A percentile compares a stretch with the other conserved stretches of the same genome.
Conservation (phyloP, 2,329 filamentous ascomycete species). For the Bimuria novae-zelandiae region DNA sequence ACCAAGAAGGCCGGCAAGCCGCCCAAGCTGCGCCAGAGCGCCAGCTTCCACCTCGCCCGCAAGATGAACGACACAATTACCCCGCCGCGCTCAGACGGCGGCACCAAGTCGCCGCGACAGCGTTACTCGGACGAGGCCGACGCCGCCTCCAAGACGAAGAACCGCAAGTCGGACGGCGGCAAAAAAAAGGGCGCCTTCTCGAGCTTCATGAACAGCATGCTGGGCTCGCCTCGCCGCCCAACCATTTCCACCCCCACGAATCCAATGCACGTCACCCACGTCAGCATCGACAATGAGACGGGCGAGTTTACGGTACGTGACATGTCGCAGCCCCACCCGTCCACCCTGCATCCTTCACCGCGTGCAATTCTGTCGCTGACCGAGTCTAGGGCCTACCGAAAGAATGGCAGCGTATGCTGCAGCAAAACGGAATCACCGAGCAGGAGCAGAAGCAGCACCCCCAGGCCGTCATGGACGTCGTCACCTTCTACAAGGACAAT, state of each 20-base stretch:
- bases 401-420: constrained; percentile 95
- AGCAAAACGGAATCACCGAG: constrained; percentile 94
- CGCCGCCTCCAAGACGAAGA: constrained; percentile 24
- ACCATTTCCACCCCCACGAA: constrained; percentile 98
- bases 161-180: constrained; percentile 40
- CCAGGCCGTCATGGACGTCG: constrained; percentile 92
- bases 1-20: constrained; percentile 28
- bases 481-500: constrained; percentile 96
- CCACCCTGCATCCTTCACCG: constrained; percentile 1
- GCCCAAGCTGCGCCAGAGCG: constrained; percentile 47
- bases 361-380: constrained; percentile 16
- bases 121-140: constrained; percentile 47
- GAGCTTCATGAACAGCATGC: constrained; percentile 47
- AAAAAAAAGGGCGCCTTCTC: constrained; percentile 50
- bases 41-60: constrained; percentile 50
- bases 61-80: constrained; percentile 49
- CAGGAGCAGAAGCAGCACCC: constrained; percentile 95
- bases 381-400: constrained; percentile 79
- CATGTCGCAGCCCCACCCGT: constrained; percentile 16
- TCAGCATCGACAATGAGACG: constrained; percentile 94
- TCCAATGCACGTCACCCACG: constrained; percentile 95
- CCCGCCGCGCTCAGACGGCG: constrained; percentile 37
- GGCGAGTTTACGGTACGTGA: constrained; percentile 85
- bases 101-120: constrained; percentile 44
- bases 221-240: constrained; percentile 77